A percentile compares a stretch with the other conserved stretches of the same genome.
These are phyloP conservation scores for Exophiala sp. DNA, from an alignment of 2,329 filamentous ascomycete genomes.

Conservation along the genomic window DNA sequence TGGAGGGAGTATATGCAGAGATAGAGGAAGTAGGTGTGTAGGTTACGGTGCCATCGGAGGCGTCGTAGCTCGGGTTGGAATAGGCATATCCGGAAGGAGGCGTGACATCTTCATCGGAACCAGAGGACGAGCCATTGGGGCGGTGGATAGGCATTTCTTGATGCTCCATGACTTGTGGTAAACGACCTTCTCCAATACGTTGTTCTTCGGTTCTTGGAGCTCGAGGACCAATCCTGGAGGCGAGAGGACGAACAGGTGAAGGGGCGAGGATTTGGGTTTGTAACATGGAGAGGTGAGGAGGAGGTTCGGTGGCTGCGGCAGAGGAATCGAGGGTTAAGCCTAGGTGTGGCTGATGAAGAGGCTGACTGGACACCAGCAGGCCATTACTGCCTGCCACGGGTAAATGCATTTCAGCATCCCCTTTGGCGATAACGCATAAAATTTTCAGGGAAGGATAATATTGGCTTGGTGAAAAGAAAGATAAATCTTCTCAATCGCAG, in stretches of 20 bases:
- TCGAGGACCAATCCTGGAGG: constrained; percentile 14
- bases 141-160: constrained; percentile 41
- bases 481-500: no score
- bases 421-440: no score
- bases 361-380: background rate
- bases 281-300: background rate
- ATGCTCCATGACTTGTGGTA: constrained; percentile 39
- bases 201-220: constrained; percentile 18
- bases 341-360: constrained; percentile 1
- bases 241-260: constrained; percentile 15
- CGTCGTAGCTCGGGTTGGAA: constrained; percentile 33
- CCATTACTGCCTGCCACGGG: background rate
- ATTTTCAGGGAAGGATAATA: no score
- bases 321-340: background rate
- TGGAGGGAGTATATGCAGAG: constrained; percentile 30
- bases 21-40: constrained; percentile 33
- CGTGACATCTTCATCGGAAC: constrained; percentile 38
- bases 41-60: constrained; percentile 32
- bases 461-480: no score
- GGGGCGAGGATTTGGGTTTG: constrained; percentile 17
- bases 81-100: constrained; percentile 35
- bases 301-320: background rate
- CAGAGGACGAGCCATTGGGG: constrained; percentile 36
- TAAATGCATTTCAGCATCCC: background rate
- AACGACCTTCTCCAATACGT: constrained; percentile 22